These are phyloP conservation scores for Cladobotryum protrusum DNA, from an alignment of 2,329 filamentous ascomycete genomes.

Conservation along the genomic window DNA sequence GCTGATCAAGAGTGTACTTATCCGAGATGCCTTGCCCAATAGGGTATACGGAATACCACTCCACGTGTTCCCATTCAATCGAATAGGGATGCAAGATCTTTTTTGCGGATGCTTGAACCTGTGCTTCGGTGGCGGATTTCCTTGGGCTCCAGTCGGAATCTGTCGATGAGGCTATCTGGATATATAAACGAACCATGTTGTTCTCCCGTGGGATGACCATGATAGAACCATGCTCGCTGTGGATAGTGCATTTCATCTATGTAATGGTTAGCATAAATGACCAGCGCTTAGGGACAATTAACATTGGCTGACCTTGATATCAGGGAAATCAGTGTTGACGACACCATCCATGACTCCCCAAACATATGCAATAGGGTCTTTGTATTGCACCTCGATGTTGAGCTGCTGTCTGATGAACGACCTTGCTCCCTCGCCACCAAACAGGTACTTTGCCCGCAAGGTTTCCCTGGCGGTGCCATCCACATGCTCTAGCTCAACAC, in stretches of 20 bases:
- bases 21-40: conserved; percentile 70
- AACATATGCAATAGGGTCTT: conserved; percentile 63
- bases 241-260: conserved; percentile 69
- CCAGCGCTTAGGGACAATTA: neutral
- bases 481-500: conserved; percentile 69
- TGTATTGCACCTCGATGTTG: conserved; percentile 64
- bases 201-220: conserved; percentile 73
- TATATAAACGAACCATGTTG: conserved; percentile 63
- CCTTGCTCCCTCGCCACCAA: conserved; percentile 64
- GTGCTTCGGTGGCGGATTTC: conserved; percentile 55
- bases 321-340: conserved; percentile 66
- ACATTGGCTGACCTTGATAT: conserved; percentile 56
- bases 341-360: conserved; percentile 75
- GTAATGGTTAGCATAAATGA: conserved; percentile 36
- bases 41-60: conserved; percentile 73
- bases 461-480: conserved; percentile 66
- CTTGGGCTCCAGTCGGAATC: conserved; percentile 56
- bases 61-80: conserved; percentile 60
- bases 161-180: conserved; percentile 59
- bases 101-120: conserved; percentile 60
- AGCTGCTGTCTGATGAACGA: conserved; percentile 60
- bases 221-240: conserved; percentile 67
- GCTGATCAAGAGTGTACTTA: conserved; percentile 58
- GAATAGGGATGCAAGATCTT: conserved; percentile 60
- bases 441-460: conserved; percentile 61